These are phyloP conservation scores for Sporothrix mexicana DNA, from an alignment of 2,329 filamentous ascomycete genomes.

Conservation along the genomic window DNA sequence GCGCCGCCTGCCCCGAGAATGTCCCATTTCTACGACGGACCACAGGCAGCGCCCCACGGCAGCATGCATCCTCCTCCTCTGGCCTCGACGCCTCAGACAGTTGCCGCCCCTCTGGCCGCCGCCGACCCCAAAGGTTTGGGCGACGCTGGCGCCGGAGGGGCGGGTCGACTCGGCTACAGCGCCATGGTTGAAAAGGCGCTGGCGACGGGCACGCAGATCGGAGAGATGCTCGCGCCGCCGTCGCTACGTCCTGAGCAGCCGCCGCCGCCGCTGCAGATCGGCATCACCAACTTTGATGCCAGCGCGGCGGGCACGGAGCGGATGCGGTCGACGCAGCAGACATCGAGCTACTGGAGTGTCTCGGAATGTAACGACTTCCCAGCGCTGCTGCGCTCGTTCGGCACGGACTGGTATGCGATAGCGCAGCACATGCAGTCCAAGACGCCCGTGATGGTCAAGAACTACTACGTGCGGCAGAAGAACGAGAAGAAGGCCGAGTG, in stretches of 20 bases:
- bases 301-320: constrained; percentile 50
- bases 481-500: constrained; percentile 61
- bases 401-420: constrained; percentile 78
- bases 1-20: constrained; percentile 42
- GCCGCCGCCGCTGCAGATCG: constrained; percentile 54
- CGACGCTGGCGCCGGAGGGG: neutral
- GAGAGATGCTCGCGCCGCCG: constrained; percentile 63
- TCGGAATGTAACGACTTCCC: constrained; percentile 80
- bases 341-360: constrained; percentile 87
- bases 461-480: constrained; percentile 69
- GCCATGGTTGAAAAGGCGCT: constrained; percentile 27
- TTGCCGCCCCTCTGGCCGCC: neutral
- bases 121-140: neutral
- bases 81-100: neutral
- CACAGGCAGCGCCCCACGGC: constrained; percentile 37
- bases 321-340: constrained; percentile 58
- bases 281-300: constrained; percentile 59
- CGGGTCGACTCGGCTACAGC: constrained; percentile 25
- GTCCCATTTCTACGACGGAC: constrained; percentile 28
- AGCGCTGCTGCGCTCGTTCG: constrained; percentile 72
- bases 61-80: constrained; percentile 33
- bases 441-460: constrained; percentile 84
- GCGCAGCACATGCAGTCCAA: constrained; percentile 82
- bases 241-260: constrained; percentile 60
- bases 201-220: constrained; percentile 44